phyloP scores from a whole-genome alignment of 148 eudicot genomes.

The Amaranthus hypochondriacus region DNA sequence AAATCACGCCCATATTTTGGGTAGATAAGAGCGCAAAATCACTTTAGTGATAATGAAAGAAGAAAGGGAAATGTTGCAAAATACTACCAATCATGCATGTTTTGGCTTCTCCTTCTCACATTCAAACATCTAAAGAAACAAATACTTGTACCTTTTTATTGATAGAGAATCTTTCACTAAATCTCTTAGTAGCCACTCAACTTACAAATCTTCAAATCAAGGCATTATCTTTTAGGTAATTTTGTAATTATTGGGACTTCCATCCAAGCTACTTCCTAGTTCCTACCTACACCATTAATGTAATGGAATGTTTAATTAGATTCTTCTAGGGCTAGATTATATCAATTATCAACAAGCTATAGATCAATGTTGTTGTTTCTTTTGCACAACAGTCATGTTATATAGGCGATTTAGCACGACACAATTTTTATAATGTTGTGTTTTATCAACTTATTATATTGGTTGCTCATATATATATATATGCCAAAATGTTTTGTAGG shows the following conservation, averaged over 20 bases:
- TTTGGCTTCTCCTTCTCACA: background rate
- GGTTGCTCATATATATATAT: no score
- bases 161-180: constrained; percentile 14
- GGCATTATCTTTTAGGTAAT: background rate
- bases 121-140: background rate
- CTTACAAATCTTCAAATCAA: background rate
- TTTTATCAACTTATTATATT: no score
- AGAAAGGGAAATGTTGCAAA: background rate
- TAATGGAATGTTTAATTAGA: no score
- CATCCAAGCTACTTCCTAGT: background rate
- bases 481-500: no score
- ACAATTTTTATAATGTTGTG: no score
- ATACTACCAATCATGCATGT: constrained; percentile 4
- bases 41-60: background rate
- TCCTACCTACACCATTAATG: no score
- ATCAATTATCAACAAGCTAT: no score
- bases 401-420: no score
- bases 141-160: background rate
- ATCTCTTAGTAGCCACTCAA: background rate
- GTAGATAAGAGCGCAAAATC: constrained; percentile 12
- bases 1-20: background rate
- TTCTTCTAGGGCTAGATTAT: no score
- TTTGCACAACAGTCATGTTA: no score
- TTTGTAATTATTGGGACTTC: background rate
- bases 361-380: no score